These are phyloP conservation scores for Puccinia triticina DNA, from an alignment of 1,284 basidiomycete genomes.

Conservation along the genomic window DNA sequence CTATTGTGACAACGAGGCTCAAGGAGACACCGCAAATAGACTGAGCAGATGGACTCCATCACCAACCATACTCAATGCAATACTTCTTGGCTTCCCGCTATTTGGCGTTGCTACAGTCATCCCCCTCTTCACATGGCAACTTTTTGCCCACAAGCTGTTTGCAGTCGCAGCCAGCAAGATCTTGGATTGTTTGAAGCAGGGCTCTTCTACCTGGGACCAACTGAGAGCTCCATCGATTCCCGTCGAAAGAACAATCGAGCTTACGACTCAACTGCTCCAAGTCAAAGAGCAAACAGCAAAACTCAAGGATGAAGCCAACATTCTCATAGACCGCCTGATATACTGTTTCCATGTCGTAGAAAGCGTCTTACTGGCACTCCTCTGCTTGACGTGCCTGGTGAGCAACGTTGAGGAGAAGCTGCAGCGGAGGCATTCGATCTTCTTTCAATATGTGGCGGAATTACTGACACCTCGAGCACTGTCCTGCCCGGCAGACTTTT, in stretches of 20 bases:
- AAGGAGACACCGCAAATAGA: not conserved
- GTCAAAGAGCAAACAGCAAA: not conserved
- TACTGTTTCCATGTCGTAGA: not conserved
- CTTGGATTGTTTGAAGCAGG: not conserved
- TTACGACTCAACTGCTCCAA: not conserved
- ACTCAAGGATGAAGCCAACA: not conserved
- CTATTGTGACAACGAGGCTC: constrained; percentile 8
- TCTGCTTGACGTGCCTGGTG: constrained; percentile 1
- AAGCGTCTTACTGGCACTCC: not conserved
- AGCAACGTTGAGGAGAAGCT: not conserved
- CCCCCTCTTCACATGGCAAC: not conserved
- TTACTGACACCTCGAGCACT: not conserved
- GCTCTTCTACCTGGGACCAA: not conserved
- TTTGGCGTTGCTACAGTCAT: not conserved
- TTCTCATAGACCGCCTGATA: not conserved
- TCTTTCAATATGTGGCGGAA: not conserved
- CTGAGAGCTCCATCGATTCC: not conserved
- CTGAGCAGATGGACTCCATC: not conserved
- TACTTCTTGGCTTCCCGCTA: constrained; percentile 1
- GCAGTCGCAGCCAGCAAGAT: not conserved
- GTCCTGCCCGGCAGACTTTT: not conserved
- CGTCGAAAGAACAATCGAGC: not conserved
- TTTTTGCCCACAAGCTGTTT: not conserved
- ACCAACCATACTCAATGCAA: not conserved
- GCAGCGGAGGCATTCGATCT: not conserved